Base-by-base conservation (phyloP, 202 grass and related monocot genomes). In the Panicum virgatum region DNA sequence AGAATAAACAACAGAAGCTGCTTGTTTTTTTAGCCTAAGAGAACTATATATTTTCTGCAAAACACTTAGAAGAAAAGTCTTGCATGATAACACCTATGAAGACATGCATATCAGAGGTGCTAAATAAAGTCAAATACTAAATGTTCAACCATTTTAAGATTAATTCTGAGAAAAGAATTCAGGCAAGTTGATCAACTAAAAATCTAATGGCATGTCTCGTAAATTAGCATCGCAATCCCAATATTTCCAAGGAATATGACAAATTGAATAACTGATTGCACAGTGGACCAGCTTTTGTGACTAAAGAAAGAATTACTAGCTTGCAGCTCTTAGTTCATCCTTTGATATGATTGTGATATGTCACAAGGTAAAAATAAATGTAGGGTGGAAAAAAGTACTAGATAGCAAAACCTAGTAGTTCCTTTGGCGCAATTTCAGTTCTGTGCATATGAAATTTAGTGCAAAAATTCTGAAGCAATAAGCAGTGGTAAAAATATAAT, bases 81-180 rank as follows among this genome's bases (percentile, higher is more conserved):
- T 30, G 34, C n/a, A 81, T 45, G 26, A 50, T 42, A 65, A 81
- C 39, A 16, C 60, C 45, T 40, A 66, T 75, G 4, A 73, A 73
- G 50, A 37, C 18, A 81, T 75, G 27, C 61, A 59, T 60, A 69
- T 47, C 0, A 43, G 32, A 76, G 19, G 76, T 82, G 9, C 43
- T 23, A 29, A 59, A 69, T 52, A 69, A 77, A 76, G 4, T 34
- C 19, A 38, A 67, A 66, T 8, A 77, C 0, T 18, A 77, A 65
- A 65, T 48, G 48, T 63, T 67, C 40, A 56, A 64, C 32, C 62
- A 61, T 50, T 58, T 39, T 50, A 34, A 13, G 56, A 62, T 19
- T 76, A 75, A 70, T 69, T 62, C 44, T 70, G 3, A 45, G 27
- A 72, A 83, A 78, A 39, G n/a, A 83, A 73, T 47, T 56, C 50